Conservation (phyloP, 139 green algal genomes). For the Dunaliella primolecta region DNA sequence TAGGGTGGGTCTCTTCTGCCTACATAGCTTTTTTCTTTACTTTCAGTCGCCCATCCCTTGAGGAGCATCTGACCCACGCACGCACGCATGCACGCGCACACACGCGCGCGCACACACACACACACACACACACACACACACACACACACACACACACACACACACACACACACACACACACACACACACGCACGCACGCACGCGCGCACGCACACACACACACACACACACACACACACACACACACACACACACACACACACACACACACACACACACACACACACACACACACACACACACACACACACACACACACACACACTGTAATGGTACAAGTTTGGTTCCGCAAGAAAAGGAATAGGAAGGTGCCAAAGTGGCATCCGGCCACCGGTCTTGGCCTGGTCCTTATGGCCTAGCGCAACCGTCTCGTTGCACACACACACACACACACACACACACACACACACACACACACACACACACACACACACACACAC, state of each 20-base stretch:
- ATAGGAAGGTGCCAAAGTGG: too few relatives aligned
- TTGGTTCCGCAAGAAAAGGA: too few relatives aligned
- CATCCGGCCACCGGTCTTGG: too few relatives aligned
- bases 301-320: conserved; percentile 14
- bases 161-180: too few relatives aligned
- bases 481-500: not conserved
- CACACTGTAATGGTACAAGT: not conserved
- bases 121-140: conserved; percentile 6
- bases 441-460: not conserved
- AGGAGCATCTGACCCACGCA: not conserved
- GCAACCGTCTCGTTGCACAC: not conserved
- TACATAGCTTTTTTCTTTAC: not conserved
- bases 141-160: too few relatives aligned
- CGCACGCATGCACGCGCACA: not conserved
- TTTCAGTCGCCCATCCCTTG: not conserved
- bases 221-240: conserved; percentile 11
- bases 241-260: conserved; percentile 1
- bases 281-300: not conserved
- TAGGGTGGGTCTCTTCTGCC: not conserved
- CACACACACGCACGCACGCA: not conserved
- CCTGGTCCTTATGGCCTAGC: not conserved
- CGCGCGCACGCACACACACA: conserved; percentile 2
- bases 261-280: conserved; percentile 9
- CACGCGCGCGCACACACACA: not conserved
- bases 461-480: not conserved